These are phyloP conservation scores for Leccinum pellstonianum DNA, from an alignment of 768 basidiomycete species.

Conservation along the genomic window DNA sequence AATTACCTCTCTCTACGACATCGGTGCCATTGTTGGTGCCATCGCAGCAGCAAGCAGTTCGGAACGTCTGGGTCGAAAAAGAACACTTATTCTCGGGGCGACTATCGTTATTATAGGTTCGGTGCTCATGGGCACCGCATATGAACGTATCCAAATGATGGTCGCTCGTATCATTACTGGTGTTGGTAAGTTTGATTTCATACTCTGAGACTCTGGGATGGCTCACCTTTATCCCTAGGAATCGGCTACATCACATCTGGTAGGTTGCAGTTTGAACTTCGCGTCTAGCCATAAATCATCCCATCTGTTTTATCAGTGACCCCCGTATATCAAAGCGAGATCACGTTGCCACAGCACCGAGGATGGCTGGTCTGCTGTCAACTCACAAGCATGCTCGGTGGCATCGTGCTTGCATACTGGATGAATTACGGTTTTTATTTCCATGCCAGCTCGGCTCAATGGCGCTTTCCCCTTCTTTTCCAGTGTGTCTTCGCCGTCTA, in stretches of 20 bases:
- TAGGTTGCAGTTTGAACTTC: not conserved
- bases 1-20: slow-evolving; percentile 18
- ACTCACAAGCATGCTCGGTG: slow-evolving; percentile 15
- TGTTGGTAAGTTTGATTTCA: not conserved
- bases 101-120: slow-evolving; percentile 11
- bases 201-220: not conserved
- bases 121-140: slow-evolving; percentile 13
- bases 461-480: slow-evolving; percentile 13
- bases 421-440: slow-evolving; percentile 18
- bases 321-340: slow-evolving; percentile 16
- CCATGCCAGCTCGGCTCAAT: slow-evolving; percentile 9
- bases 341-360: slow-evolving; percentile 12
- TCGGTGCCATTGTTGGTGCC: slow-evolving; percentile 14
- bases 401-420: slow-evolving; percentile 15
- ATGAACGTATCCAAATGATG: slow-evolving; percentile 16
- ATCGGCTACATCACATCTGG: slow-evolving; percentile 17
- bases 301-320: slow-evolving; percentile 3
- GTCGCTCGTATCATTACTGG: slow-evolving; percentile 11
- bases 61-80: slow-evolving; percentile 13
- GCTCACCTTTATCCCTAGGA: slow-evolving; percentile 1
- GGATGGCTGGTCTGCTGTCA: slow-evolving; percentile 17
- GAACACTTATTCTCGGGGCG: slow-evolving; percentile 12
- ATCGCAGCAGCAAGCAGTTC: slow-evolving; percentile 14
- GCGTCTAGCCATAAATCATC: not conserved
- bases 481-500: slow-evolving; percentile 10